Percentiles rank a stretch among this genome's conserved stretches.
phyloP scores from a whole-genome alignment of 345 rosid species.

The Cardiospermum halicacabum region DNA sequence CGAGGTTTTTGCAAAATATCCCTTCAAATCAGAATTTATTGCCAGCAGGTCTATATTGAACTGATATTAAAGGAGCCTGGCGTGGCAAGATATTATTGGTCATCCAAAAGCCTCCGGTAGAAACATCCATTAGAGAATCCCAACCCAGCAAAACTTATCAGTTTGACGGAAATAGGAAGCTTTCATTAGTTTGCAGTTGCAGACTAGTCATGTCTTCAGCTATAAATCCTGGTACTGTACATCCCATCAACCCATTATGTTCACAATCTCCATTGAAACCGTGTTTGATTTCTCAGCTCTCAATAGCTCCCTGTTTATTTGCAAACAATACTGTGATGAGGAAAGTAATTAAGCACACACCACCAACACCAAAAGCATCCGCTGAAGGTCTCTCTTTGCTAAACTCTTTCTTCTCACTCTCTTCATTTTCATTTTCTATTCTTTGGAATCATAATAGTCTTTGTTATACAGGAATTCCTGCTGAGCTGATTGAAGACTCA shows the following conservation, averaged over 20 bases:
- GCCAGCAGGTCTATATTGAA: too few relatives aligned
- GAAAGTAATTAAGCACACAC: slow-evolving; percentile 25
- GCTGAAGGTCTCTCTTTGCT: slow-evolving; percentile 33
- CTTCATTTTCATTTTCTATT: neutral
- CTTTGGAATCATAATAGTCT: neutral
- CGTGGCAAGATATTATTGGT: neutral
- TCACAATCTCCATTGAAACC: slow-evolving; percentile 16
- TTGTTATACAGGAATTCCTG: slow-evolving; percentile 38
- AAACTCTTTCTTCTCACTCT: neutral
- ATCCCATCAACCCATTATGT: slow-evolving; percentile 3
- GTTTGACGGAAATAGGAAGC: too few relatives aligned
- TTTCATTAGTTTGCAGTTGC: neutral
- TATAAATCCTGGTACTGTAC: slow-evolving; percentile 17
- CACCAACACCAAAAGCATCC: slow-evolving; percentile 31
- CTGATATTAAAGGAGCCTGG: neutral
- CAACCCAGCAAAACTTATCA: neutral
- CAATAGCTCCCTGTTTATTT: slow-evolving; percentile 18
- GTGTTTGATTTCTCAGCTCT: neutral
- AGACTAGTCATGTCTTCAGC: slow-evolving; percentile 23
- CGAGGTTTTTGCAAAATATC: too few relatives aligned
- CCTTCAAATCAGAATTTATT: too few relatives aligned
- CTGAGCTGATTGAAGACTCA: slow-evolving; percentile 52
- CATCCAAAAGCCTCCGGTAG: too few relatives aligned
- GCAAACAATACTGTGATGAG: slow-evolving; percentile 2
- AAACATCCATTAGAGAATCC: neutral